Evolutionary conservation across 2,329 filamentous ascomycete species (phyloP), one percentile per base, ranked within the genome.

Genomic region (Penicillium janthinellum): DNA sequence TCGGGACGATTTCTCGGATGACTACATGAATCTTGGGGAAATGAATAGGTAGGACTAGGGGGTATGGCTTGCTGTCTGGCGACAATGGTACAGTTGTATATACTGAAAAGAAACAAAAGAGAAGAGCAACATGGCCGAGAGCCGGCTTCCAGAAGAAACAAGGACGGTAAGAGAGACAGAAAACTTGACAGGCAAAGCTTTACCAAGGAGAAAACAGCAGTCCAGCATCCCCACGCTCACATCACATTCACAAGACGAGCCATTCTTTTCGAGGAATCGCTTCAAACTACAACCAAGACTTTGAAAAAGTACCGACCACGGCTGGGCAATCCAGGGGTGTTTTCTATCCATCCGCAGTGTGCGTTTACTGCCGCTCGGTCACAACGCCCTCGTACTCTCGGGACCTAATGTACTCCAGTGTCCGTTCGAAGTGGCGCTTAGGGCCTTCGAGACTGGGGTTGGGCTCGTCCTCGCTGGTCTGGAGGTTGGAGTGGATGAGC

Each of bases 401-500:
- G 62, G 90, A 90, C 63, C 87, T 86, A 71, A 99, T 98, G 73
- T 97, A 96, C 63, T 97, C 93, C 70, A 99, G 81, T 5, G 95
- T 99, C 65, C 96, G 88, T 77, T 96, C 86, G 79, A 99, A 99
- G 78, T 99, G 95, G 72, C 91, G 92, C 75, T 90, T 90, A 63
- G 95, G 96, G 64, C 88, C 92, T 72, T 99, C 95, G 53, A 98
- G 84, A 22, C 88, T 90, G 0, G 89, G 85, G 35, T 90, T 91
- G 69, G 77, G 71, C 38, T 77, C 73, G 6, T 76, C 74, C 45
- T 95, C 91, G 73, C 91, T 95, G 58, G 90, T 92, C 66, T 89
- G 89, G 35, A 99, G 84, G 73, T 99, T 99, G 22, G 92, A 96
- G 77, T 99, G 93, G 72, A 99, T 98, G 64, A 99, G 86, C 79